Conservation (phyloP, 176 grass and related monocot species). For the Microstegium vimineum region DNA sequence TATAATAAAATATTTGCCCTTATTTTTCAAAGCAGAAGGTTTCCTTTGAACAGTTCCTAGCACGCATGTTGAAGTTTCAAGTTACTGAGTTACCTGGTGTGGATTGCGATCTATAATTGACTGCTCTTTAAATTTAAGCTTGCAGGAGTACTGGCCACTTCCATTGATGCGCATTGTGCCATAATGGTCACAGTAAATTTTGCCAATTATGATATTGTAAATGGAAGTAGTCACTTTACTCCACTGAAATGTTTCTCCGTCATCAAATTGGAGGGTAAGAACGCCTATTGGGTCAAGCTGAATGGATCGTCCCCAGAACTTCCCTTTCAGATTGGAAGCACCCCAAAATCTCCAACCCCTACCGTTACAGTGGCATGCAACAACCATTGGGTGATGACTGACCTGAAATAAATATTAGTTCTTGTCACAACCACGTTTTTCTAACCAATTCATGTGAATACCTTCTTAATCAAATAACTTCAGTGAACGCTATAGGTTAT, state of each 20-base stretch:
- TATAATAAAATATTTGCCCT: not conserved
- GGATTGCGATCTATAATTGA: slow-evolving; percentile 91
- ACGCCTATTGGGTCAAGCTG: slow-evolving; percentile 95
- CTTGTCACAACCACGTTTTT: slow-evolving; percentile 14
- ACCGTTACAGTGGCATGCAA: slow-evolving; percentile 92
- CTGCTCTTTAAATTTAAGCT: slow-evolving; percentile 98
- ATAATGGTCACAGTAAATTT: slow-evolving; percentile 99
- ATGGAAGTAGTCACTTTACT: slow-evolving; percentile 98
- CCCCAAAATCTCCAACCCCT: slow-evolving; percentile 96
- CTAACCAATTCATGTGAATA: slow-evolving; percentile 16
- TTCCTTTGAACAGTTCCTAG: not conserved
- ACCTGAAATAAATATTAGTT: slow-evolving; percentile 46
- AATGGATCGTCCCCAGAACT: slow-evolving; percentile 96
- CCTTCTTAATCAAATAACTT: slow-evolving; percentile 3
- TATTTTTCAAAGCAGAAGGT: slow-evolving; percentile 1
- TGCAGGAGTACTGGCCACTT: slow-evolving; percentile 84
- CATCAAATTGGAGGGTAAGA: slow-evolving; percentile 93
- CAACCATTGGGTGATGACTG: slow-evolving; percentile 94
- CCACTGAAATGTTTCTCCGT: slow-evolving; percentile 91
- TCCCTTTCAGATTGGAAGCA: slow-evolving; percentile 93
- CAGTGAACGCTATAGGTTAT: not conserved
- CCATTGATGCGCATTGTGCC: slow-evolving; percentile 90
- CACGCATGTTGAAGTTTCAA: slow-evolving; percentile 7
- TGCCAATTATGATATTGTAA: slow-evolving; percentile 99
- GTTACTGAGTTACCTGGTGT: slow-evolving; percentile 64